These are phyloP conservation scores for Diaporthe caulivora DNA, from an alignment of 2,329 filamentous ascomycete genomes.

Conservation along the genomic window DNA sequence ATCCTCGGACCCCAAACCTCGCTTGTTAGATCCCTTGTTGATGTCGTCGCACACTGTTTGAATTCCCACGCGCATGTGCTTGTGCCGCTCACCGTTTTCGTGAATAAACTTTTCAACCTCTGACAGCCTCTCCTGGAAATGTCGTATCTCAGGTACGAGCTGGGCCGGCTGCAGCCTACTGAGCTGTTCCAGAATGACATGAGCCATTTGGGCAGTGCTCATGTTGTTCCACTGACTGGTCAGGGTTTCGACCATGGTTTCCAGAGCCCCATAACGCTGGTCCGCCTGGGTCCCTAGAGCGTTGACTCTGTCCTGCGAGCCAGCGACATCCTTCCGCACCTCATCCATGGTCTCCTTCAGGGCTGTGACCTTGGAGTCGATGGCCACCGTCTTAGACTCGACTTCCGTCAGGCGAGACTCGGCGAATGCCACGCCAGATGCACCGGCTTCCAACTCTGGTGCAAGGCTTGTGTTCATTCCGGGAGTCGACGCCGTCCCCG, in stretches of 20 bases:
- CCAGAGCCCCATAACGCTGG: conserved; percentile 9
- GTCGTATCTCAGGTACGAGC: conserved; percentile 28
- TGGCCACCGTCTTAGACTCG: conserved; percentile 9
- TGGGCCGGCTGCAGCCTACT: conserved; percentile 21
- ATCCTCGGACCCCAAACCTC: background rate
- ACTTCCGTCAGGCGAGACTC: conserved; percentile 2
- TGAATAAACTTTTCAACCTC: conserved; percentile 18
- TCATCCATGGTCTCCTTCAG: background rate
- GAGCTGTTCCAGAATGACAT: conserved; percentile 34
- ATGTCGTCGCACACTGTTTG: background rate
- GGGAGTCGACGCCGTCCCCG: background rate
- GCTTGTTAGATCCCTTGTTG: conserved; percentile 7
- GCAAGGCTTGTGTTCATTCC: background rate
- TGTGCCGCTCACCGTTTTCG: background rate
- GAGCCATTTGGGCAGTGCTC: conserved; percentile 31
- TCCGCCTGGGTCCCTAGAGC: background rate
- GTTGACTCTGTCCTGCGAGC: background rate
- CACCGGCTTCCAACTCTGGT: background rate
- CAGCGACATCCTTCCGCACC: background rate
- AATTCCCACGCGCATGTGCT: background rate
- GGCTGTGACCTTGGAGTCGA: background rate
- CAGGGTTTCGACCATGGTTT: conserved; percentile 33
- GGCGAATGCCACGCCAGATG: background rate
- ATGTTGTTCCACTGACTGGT: conserved; percentile 36
- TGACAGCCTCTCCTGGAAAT: conserved; percentile 30